These are phyloP conservation scores for Aspergillus phoenicis DNA, from an alignment of 2,329 filamentous ascomycete species.

Conservation along the genomic window DNA sequence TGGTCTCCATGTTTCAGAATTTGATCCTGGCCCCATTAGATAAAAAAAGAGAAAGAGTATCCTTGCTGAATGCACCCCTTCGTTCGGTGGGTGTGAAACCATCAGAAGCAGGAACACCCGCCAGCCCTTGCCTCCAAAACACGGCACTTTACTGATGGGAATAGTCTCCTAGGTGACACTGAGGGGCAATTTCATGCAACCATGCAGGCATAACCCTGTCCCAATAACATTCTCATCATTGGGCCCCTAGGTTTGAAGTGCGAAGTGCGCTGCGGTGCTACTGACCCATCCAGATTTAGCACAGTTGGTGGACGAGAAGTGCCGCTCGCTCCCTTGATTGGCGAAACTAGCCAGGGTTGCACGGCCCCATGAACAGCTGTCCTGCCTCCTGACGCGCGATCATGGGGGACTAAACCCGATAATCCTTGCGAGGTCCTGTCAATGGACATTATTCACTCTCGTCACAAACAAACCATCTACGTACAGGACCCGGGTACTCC, in stretches of 20 bases:
- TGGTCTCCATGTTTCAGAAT: background rate
- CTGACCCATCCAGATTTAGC: background rate
- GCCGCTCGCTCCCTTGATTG: background rate
- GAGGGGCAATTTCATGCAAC: background rate
- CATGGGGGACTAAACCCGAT: background rate
- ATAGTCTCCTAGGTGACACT: background rate
- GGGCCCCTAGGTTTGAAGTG: background rate
- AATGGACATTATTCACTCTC: background rate
- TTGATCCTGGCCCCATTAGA: background rate
- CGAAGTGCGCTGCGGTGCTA: background rate
- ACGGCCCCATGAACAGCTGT: background rate
- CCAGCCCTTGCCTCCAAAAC: background rate
- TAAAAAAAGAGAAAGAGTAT: background rate
- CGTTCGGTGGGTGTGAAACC: background rate
- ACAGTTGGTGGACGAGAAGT: background rate
- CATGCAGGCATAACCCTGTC: background rate
- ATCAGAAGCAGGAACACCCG: background rate
- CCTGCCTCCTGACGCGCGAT: background rate
- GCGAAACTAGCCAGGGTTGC: background rate
- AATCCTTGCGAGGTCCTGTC: background rate
- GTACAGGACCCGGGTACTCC: background rate
- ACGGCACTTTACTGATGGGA: background rate
- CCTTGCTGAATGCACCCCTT: background rate
- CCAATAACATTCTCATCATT: background rate
- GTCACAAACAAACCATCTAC: background rate